Base-by-base conservation (phyloP, 129 eudicot species). In the Logfia minima region DNA sequence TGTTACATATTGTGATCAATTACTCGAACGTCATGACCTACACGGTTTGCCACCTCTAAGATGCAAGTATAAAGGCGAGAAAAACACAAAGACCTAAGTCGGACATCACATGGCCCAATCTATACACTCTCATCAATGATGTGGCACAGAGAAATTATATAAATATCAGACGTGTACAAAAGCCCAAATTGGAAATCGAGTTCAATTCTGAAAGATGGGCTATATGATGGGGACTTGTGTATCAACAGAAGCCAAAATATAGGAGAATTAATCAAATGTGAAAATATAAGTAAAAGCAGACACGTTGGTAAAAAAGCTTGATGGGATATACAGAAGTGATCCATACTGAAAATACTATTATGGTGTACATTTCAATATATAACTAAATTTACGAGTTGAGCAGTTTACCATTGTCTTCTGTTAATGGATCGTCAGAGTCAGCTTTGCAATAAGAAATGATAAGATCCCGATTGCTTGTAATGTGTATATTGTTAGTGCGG, bases 391-490 rank as follows among this genome's bases (percentile, higher is more conserved):
- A 26, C 8, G 7, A 62, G 5, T 8, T 66, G 22, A 66, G 70
- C 21, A 66, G n/a, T 14, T 66, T 31, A 66, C 26, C 70, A 3
- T 66, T 17, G 32, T 23, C 45, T 14, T 66, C 70, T 66, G 70
- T 29, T 6, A 66, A 66, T 8, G 35, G 35, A 21, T 59, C 29
- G 9, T 23, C 29, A 63, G 37, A 63, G 8, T 63, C 39, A 28
- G 34, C 8, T 63, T 63, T 28, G 68, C 68, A 63, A 63, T 63
- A 63, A 22, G 68, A 63, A 63, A 63, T 63, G n/a, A 63, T 26
- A 63, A 63, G 35, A 26, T 63, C 68, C n/a, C 28, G 39, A 63
- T 63, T 28, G 0, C 68, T 63, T 28, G 68, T 63, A 14, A 28
- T 63, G 70, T 66, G 34, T 29, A 32, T 66, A 32, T 66, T 29